Evolutionary conservation across 2,329 filamentous ascomycete genomes (phyloP).

Genomic region (Fusarium sp.): DNA sequence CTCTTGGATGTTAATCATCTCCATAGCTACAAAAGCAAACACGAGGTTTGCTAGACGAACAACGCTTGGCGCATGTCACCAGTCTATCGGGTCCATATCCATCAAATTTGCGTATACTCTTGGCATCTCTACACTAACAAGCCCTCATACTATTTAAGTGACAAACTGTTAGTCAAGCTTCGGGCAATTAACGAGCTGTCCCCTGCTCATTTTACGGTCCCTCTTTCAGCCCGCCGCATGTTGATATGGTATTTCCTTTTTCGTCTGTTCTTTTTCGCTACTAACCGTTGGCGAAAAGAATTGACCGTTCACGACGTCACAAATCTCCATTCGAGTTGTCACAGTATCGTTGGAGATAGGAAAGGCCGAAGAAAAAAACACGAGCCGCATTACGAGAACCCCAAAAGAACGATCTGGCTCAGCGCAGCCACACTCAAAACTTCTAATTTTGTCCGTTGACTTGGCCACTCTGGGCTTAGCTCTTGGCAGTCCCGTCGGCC

Average conservation of each 20-base stretch:
- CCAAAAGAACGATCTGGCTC: neutral
- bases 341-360: neutral
- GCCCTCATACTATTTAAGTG: neutral
- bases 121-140: conserved; percentile 18
- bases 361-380: conserved; percentile 12
- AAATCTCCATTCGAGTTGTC: neutral
- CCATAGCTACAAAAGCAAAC: conserved; percentile 8
- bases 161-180: neutral
- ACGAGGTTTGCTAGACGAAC: conserved; percentile 25
- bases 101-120: conserved; percentile 23
- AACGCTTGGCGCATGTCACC: conserved; percentile 33
- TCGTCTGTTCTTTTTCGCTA: neutral
- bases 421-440: neutral
- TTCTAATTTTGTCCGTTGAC: conserved; percentile 39
- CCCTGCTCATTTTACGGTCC: conserved; percentile 3
- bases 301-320: conserved; percentile 21
- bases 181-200: neutral
- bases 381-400: conserved; percentile 34
- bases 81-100: conserved; percentile 15
- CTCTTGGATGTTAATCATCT: neutral
- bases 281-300: neutral
- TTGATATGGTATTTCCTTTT: neutral
- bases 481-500: conserved; percentile 12
- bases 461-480: conserved; percentile 33
- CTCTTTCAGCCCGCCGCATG: neutral